A percentile compares a stretch with the other conserved stretches of the same genome.
Evolutionary conservation across 2,329 filamentous ascomycete species (phyloP).

Genomic region (Onygenales sp.): DNA sequence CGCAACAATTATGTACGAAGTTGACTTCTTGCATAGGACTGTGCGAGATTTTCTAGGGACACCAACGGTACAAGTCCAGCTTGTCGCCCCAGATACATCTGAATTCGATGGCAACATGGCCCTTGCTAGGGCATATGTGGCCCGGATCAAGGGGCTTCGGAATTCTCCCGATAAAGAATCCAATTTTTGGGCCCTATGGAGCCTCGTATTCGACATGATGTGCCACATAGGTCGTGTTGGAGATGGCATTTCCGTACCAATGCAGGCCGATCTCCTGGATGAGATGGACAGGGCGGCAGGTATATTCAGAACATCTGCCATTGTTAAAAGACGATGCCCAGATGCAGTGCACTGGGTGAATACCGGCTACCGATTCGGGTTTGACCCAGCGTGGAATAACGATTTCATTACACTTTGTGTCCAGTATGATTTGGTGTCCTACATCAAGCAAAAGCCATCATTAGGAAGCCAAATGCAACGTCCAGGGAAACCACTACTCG

Average conservation of each 20-base stretch:
- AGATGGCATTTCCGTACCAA: background rate
- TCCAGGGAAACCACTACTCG: background rate
- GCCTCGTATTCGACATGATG: background rate
- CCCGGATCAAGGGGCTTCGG: background rate
- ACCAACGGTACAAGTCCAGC: background rate
- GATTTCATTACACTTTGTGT: background rate
- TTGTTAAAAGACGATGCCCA: background rate
- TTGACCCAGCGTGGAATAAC: background rate
- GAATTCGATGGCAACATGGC: background rate
- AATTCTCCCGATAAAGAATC: background rate
- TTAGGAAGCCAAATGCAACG: background rate
- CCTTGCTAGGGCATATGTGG: background rate
- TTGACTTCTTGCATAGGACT: slow-evolving; percentile 6
- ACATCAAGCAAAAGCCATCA: background rate
- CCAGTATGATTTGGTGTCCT: background rate
- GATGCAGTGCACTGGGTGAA: background rate
- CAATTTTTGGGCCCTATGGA: background rate
- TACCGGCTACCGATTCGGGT: background rate
- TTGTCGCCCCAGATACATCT: background rate
- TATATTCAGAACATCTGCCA: background rate
- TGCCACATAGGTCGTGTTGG: background rate
- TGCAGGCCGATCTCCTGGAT: background rate
- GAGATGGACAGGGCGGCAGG: background rate
- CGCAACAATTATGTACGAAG: background rate
- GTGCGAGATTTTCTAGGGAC: slow-evolving; percentile 7